Conservation (phyloP, 176 grass and related monocot genomes). For the Zoysia japonica region DNA sequence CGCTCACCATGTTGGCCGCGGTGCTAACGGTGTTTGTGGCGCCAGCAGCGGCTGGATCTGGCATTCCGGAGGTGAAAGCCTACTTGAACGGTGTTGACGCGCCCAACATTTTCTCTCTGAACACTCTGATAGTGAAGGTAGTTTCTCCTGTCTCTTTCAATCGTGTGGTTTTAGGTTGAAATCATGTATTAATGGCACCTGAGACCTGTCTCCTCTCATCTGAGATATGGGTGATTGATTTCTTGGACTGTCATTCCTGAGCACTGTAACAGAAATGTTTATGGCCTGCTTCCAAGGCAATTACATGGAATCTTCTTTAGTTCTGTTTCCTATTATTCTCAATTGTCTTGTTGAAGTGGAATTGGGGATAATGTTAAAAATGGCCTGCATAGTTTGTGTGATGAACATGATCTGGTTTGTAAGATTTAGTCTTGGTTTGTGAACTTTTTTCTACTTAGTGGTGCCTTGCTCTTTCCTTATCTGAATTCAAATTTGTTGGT, state of each 20-base stretch:
- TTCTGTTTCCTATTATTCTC: neutral
- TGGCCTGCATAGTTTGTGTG: constrained; percentile 1
- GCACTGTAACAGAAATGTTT: neutral
- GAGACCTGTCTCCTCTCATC: neutral
- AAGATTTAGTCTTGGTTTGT: neutral
- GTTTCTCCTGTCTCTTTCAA: neutral
- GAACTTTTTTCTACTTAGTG: neutral
- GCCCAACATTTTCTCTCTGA: constrained; percentile 77
- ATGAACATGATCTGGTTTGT: neutral
- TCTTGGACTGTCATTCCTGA: neutral
- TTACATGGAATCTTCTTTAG: neutral
- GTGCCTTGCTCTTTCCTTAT: neutral
- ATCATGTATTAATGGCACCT: neutral
- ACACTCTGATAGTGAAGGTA: constrained; percentile 90
- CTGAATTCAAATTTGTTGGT: constrained; percentile 23
- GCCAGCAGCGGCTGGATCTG: constrained; percentile 83
- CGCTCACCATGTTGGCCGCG: constrained; percentile 71
- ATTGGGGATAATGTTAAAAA: neutral
- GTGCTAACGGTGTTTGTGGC: constrained; percentile 74
- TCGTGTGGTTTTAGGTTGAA: neutral
- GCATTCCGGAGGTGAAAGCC: constrained; percentile 90
- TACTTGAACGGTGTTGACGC: constrained; percentile 93
- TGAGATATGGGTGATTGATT: neutral
- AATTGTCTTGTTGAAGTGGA: neutral
- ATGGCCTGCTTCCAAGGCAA: neutral